Conservation (phyloP, 768 basidiomycete genomes). For the Gloeophyllum trabeum region DNA sequence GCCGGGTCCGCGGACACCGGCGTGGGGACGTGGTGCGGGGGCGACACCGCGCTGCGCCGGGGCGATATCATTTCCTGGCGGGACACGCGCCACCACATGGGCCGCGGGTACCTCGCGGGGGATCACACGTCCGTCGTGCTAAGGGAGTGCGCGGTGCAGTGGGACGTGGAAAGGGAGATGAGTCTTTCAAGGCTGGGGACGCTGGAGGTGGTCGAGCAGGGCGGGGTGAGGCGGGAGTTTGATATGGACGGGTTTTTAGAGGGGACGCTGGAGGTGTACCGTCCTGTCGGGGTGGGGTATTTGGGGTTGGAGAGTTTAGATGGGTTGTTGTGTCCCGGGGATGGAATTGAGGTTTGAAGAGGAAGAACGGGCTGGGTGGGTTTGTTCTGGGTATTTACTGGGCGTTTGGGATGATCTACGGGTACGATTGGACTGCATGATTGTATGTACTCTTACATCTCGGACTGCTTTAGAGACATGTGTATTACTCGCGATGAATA, state of each 20-base stretch:
- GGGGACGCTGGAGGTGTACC: slow-evolving; percentile 49
- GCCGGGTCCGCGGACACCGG: slow-evolving; percentile 24
- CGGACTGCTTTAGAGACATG: too few relatives aligned
- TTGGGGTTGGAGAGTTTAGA: too few relatives aligned
- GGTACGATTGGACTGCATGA: too few relatives aligned
- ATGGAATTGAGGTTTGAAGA: too few relatives aligned
- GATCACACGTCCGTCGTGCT: slow-evolving; percentile 46
- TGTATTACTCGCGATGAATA: too few relatives aligned
- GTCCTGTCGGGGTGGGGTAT: slow-evolving; percentile 32
- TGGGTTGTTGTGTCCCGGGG: too few relatives aligned
- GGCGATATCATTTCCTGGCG: slow-evolving; percentile 50
- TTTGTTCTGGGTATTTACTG: too few relatives aligned
- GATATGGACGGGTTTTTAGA: slow-evolving; percentile 29
- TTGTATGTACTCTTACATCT: too few relatives aligned
- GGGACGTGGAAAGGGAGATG: slow-evolving; percentile 21
- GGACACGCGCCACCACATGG: slow-evolving; percentile 24
- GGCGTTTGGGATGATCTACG: too few relatives aligned
- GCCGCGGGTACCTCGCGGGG: slow-evolving; percentile 12
- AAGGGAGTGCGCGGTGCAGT: slow-evolving; percentile 18
- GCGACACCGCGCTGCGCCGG: slow-evolving; percentile 36
- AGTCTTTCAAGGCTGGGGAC: slow-evolving; percentile 27
- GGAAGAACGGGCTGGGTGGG: too few relatives aligned
- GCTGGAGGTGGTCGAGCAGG: slow-evolving; percentile 45
- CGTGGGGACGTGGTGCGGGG: slow-evolving; percentile 36
- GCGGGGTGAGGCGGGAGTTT: slow-evolving; percentile 26